Base-by-base conservation (phyloP, 106 monocot species). In the Chionographis japonica region DNA sequence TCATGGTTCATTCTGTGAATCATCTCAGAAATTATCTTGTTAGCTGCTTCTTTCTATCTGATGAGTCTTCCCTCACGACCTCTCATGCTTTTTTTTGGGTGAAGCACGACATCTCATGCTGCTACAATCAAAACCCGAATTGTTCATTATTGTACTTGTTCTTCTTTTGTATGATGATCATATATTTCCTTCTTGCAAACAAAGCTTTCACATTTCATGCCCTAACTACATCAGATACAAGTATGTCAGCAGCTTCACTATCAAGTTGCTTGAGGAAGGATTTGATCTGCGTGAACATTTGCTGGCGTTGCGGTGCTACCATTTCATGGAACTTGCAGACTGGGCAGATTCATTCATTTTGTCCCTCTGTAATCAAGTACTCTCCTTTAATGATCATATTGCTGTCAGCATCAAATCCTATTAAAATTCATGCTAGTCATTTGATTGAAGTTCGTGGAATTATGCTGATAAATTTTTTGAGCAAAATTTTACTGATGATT, bases 251-350 rank as follows among this genome's bases (percentile, higher is more conserved):
- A 80, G 54, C 61, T 92, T 97, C 65, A 85, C 92, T 54, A 81
- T 92, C 12, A 86, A 83, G 73, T 87, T 97, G 72, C 80, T 97
- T 13, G 81, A 89, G 50, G 89, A 97, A 53, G 87, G 97, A 75
- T 97, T 92, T 87, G 77, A 77, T 78, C 80, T 97, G 35, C 84
- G 61, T 63, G 83, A 77, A 56, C 89, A 97, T 79, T 71, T 97
- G 50, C 65, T 85, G 63, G 86, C 92, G 10, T 74, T 97, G 56
- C 77, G 89, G 60, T 89, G 87, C 3, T 97, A 97, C 54, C 80
- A 97, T 82, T 92, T 97, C 58, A 97, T 97, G 89, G 92, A 97
- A 77, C 55, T 83, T 49, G 83, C 84, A 46, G 95, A 97, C 67
- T 97, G 95, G 97, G 89, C 92, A 50, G 89, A 97, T 86, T 76